Base-by-base conservation (phyloP, 306 rosid genomes). In the Casuarina glauca region DNA sequence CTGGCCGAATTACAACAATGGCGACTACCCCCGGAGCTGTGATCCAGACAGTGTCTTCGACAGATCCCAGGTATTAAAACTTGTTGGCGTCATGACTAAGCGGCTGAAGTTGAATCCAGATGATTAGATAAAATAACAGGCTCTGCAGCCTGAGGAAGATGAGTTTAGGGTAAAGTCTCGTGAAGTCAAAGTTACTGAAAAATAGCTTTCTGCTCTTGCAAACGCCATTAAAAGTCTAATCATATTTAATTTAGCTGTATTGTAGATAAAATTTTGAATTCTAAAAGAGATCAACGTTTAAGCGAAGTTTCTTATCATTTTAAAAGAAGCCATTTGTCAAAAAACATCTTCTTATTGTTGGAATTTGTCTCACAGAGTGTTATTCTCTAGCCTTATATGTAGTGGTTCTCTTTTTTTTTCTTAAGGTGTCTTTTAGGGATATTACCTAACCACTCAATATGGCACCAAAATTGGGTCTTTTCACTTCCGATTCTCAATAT, bases 1-100 rank as follows among this genome's bases (percentile, higher is more conserved):
- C 0, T 91, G 97, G 97, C 97, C 94, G 4, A 91, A 89, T 72
- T 86, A 83, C 82, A 81, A 88, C 0, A 90, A 91, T 81, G 97
- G 97, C 2, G 78, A 92, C 1, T 89, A 89, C 80, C 97, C 97
- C 19, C 88, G 92, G 6, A 91, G 85, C 67, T 91, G 94, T 69
- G 87, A 92, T 49, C 89, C 91, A 6, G 93, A 74, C 16, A 92
- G 90, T 38, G 85, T 86, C 68, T 92, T 92, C 79, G 92, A 90
- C 75, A 87, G 84, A 80, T 84, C 97, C 64, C 74, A 86, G 93
- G 97, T 91, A 72, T 51, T 49, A 35, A 4, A 3, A n/a, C 46
- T 61, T 62, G 8, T 48, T 58, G 46, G 15, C 42, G 2, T 49
- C 38, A 11, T 54, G 8, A 38, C 17, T 4, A 62, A 62, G 13